Base-by-base conservation (phyloP, 768 basidiomycete genomes). In the Rhizopogon vesiculosus region DNA sequence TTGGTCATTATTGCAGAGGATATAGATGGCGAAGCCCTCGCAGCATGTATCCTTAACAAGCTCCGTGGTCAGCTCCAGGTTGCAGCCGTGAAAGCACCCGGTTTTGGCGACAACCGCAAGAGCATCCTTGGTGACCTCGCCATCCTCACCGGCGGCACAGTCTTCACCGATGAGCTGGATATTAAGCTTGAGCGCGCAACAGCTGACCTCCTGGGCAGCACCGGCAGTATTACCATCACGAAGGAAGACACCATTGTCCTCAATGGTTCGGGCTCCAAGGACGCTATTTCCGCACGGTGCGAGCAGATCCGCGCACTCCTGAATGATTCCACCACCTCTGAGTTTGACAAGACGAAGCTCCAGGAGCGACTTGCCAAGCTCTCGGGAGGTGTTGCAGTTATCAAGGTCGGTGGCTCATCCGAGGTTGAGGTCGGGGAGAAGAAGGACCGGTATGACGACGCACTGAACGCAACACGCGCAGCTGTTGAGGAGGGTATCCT, bases 51-150 rank as follows among this genome's bases (percentile, higher is more conserved):
- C 66, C 85, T 98, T 72, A 98, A 99, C 91, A 98, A 98, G 81
- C 90, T 99, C 59, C 92, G 96, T 61, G 96, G 96, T 35, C 96
- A 98, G 72, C 86, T 99, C 55, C 87, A 89, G 67, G 96, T 98
- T 59, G 87, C 76, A 48, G 95, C 93, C 46, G 85, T 98, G 76
- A 98, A 99, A 78, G 95, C 96, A 16, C 96, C 96, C 52, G 93
- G 96, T 51, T 98, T 99, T 70, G 96, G 96, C 65, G 96, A 98
- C 77, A 99, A 98, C 84, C 89, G 96, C 76, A 99, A 98, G 78
- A 91, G 87, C 54, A 91, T 98, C 75, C 89, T 98, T 53, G 96
- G 96, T 56, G 95, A 98, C 67, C 82, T 98, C 50, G 93, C 93
- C 53, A 97, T 98, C 75, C 86, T 98, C 62, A 98, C 96, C 4